Conservation (phyloP, 2,329 filamentous ascomycete species). For the Trichoderma aggressivum region DNA sequence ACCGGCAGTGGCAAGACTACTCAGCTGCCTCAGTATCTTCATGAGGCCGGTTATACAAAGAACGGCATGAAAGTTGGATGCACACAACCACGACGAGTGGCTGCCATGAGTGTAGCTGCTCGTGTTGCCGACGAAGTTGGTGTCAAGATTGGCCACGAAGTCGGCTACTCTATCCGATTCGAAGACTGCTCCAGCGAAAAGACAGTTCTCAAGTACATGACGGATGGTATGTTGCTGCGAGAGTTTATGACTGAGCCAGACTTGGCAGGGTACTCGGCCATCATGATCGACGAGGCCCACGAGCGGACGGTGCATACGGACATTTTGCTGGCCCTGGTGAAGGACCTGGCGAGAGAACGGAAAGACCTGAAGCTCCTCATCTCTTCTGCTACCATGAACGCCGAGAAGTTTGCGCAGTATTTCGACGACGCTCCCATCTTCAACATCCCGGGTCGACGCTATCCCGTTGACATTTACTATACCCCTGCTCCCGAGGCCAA, state of each 20-base stretch:
- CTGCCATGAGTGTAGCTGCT: constrained; percentile 95
- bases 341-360: constrained; percentile 78
- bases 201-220: constrained; percentile 93
- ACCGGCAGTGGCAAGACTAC: constrained; percentile 96
- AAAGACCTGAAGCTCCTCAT: constrained; percentile 88
- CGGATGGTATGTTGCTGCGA: constrained; percentile 88
- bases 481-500: constrained; percentile 89
- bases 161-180: constrained; percentile 93
- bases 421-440: constrained; percentile 93
- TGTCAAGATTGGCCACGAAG: constrained; percentile 83
- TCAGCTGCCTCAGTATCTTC: constrained; percentile 87
- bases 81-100: constrained; percentile 91
- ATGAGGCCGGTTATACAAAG: constrained; percentile 87
- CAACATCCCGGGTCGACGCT: constrained; percentile 85
- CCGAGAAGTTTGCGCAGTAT: constrained; percentile 85
- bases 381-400: constrained; percentile 91
- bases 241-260: constrained; percentile 89
- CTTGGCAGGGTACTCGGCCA: constrained; percentile 73
- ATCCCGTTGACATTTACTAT: constrained; percentile 89
- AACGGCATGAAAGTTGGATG: constrained; percentile 82
- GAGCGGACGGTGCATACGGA: constrained; percentile 90
- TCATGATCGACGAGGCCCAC: constrained; percentile 98
- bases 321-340: constrained; percentile 81
- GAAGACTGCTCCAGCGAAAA: constrained; percentile 90
- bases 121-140: constrained; percentile 94